phyloP scores from a whole-genome alignment of 768 basidiomycete genomes.

The Pisolithus albus region DNA sequence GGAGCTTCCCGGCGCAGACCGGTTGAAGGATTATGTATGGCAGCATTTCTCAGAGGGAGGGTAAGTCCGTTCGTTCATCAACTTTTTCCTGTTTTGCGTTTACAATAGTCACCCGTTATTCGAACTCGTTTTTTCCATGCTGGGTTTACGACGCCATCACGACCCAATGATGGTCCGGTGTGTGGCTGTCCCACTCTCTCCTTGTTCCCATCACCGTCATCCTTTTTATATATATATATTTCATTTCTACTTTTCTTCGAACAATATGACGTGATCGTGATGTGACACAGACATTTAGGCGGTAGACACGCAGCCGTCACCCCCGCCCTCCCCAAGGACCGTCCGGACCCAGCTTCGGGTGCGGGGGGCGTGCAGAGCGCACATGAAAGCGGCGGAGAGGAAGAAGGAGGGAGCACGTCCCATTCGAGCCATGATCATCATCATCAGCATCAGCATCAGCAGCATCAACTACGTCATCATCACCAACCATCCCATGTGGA shows the following conservation, averaged over 20 bases:
- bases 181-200: slow-evolving; percentile 8
- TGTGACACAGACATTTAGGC: slow-evolving; percentile 55
- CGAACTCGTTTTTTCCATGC: not conserved
- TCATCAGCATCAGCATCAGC: not conserved
- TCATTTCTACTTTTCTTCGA: slow-evolving; percentile 21
- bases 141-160: not conserved
- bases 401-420: not conserved
- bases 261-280: slow-evolving; percentile 25
- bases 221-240: slow-evolving; percentile 12
- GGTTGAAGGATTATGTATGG: slow-evolving; percentile 77
- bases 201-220: slow-evolving; percentile 14
- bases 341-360: slow-evolving; percentile 36
- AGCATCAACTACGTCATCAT: slow-evolving; percentile 13
- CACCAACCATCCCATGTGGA: slow-evolving; percentile 52
- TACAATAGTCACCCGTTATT: not conserved
- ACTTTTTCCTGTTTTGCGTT: slow-evolving; percentile 3
- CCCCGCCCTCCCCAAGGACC: slow-evolving; percentile 73
- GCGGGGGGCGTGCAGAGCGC: slow-evolving; percentile 9
- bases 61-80: slow-evolving; percentile 40
- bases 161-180: not conserved
- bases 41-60: slow-evolving; percentile 82
- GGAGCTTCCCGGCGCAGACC: slow-evolving; percentile 66
- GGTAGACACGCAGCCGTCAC: slow-evolving; percentile 79
- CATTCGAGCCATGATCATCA: not conserved
- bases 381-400: not conserved